Conservation (phyloP, 73 alveolate genomes). For the Loxodes magnus region DNA sequence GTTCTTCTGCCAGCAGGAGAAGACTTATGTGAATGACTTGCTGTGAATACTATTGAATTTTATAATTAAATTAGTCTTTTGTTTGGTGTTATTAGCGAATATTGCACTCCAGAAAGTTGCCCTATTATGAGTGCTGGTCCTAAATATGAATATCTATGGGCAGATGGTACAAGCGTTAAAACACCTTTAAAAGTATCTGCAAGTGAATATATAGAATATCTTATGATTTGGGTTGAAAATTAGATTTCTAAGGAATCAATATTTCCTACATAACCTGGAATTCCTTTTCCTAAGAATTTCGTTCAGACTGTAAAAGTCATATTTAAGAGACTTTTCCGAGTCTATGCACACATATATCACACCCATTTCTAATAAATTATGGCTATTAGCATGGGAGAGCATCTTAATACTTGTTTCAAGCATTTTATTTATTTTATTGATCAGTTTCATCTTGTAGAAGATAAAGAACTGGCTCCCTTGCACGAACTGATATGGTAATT, state of each 20-base stretch:
- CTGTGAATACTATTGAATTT: slow-evolving; percentile 86
- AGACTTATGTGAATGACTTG: slow-evolving; percentile 86
- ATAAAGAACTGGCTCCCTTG: slow-evolving; percentile 91
- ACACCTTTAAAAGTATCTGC: slow-evolving; percentile 97
- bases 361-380: slow-evolving; percentile 93
- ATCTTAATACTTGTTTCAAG: slow-evolving; percentile 94
- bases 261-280: slow-evolving; percentile 55
- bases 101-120: slow-evolving; percentile 54
- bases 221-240: slow-evolving; percentile 97
- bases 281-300: slow-evolving; percentile 40
- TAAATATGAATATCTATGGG: slow-evolving; percentile 79
- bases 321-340: slow-evolving; percentile 93
- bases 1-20: slow-evolving; percentile 91
- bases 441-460: slow-evolving; percentile 87
- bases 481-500: slow-evolving; percentile 85
- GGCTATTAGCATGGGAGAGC: slow-evolving; percentile 89
- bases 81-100: slow-evolving; percentile 52
- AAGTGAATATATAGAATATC: slow-evolving; percentile 87
- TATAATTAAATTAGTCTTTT: slow-evolving; percentile 59
- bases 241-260: slow-evolving; percentile 88
- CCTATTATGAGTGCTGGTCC: slow-evolving; percentile 71
- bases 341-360: slow-evolving; percentile 95
- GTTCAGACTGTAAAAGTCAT: slow-evolving; percentile 71
- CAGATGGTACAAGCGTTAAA: no score
- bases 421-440: slow-evolving; percentile 87